Evolutionary conservation across 495 filamentous ascomycete genomes (phyloP).

Genomic region (Podospora pseudocomata): DNA sequence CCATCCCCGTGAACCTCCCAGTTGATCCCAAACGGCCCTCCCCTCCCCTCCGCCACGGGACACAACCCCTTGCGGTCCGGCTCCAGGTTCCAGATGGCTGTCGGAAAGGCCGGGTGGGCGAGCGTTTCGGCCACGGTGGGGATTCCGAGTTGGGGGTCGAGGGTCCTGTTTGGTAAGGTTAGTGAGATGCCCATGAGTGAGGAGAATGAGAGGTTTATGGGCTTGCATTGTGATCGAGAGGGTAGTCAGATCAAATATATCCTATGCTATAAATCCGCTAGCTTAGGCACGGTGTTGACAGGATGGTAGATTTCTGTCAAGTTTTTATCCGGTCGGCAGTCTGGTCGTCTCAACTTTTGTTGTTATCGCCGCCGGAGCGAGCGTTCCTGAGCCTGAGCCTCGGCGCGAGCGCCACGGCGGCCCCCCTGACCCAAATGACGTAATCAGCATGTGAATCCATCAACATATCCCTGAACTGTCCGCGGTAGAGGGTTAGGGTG

Average conservation of each 20-base stretch:
- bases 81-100: slow-evolving; percentile 58
- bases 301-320: neutral
- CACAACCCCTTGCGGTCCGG: slow-evolving; percentile 54
- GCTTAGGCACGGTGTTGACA: neutral
- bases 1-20: slow-evolving; percentile 80
- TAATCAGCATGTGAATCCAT: neutral
- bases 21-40: slow-evolving; percentile 65
- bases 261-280: too few relatives aligned
- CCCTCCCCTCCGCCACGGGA: slow-evolving; percentile 60
- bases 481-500: neutral
- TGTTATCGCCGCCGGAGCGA: neutral
- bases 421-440: neutral
- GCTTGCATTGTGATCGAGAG: neutral
- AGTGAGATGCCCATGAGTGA: neutral
- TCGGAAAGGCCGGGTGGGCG: slow-evolving; percentile 45
- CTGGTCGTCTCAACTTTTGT: neutral
- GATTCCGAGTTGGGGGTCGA: slow-evolving; percentile 9
- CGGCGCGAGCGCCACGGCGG: neutral
- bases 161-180: neutral
- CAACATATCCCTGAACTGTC: neutral
- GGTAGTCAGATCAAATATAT: too few relatives aligned
- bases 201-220: neutral
- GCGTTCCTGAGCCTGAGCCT: neutral
- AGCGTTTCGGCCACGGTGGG: slow-evolving; percentile 40
- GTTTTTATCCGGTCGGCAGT: neutral